Percentiles rank a stretch among this genome's conserved stretches.
These are phyloP conservation scores for Pseudomonodictys pantanalensis DNA, from an alignment of 495 filamentous ascomycete genomes.

Conservation along the genomic window DNA sequence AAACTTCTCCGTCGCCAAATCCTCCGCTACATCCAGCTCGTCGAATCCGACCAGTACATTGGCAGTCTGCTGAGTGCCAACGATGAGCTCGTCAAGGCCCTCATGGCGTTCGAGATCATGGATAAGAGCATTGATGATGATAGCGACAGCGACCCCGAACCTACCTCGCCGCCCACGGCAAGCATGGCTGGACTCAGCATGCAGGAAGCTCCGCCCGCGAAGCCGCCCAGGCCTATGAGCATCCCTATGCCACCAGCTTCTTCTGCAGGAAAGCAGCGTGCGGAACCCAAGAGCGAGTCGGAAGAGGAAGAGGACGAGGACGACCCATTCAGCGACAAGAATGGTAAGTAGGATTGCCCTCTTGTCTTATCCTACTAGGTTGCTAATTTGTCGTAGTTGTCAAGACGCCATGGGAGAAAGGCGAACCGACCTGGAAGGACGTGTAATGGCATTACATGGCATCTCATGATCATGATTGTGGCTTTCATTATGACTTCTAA, in stretches of 20 bases:
- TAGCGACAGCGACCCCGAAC: conserved; percentile 77
- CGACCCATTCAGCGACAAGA: conserved; percentile 75
- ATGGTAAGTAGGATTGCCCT: conserved; percentile 44
- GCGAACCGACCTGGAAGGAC: conserved; percentile 27
- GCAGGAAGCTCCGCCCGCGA: conserved; percentile 35
- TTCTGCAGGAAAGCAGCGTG: conserved; percentile 49
- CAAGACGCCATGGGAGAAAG: conserved; percentile 51
- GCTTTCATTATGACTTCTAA: background rate
- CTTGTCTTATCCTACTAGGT: background rate
- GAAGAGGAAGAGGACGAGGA: conserved; percentile 46
- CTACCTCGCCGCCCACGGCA: conserved; percentile 30
- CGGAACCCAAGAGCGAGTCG: conserved; percentile 38
- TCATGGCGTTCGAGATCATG: conserved; percentile 91
- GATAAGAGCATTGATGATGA: conserved; percentile 96
- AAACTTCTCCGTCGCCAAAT: conserved; percentile 80
- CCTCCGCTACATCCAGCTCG: conserved; percentile 67
- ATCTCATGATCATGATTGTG: background rate
- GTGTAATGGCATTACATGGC: conserved; percentile 7
- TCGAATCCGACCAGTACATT: conserved; percentile 49
- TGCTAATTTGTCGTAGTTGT: conserved; percentile 41
- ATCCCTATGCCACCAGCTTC: conserved; percentile 43
- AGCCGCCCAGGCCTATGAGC: conserved; percentile 38
- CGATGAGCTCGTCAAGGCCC: conserved; percentile 69
- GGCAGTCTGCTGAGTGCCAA: conserved; percentile 48
- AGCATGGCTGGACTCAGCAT: conserved; percentile 39